Evolutionary conservation across 2,329 filamentous ascomycete species (phyloP), one percentile per base, ranked within the genome.

Genomic region (Akanthomyces uredinophilus): DNA sequence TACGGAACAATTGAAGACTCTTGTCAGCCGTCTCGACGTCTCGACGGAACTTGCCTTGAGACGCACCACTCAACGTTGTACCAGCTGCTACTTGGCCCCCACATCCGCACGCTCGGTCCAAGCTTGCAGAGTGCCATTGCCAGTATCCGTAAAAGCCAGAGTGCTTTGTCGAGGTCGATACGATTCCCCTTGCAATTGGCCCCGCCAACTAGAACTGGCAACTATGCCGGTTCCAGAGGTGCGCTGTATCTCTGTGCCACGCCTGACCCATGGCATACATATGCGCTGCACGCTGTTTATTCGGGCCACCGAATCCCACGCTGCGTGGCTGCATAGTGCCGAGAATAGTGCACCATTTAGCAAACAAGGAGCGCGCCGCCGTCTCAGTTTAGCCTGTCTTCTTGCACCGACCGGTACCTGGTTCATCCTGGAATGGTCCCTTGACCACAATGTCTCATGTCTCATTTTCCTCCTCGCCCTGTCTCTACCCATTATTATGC

Each of bases 391-490:
- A 29, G 32, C 18, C 49, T 52, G 49, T 52, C 37, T 52, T 52
- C 29, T 22, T 37, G 16, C 27, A 20, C 27, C 18, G 4, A 20
- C 27, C 18, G 4, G 49, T 35, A 37, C 49, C 49, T 52, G 49
- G 24, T 43, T 32, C 37, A 52, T 41, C 46, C 57, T 52, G 57
- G 57, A 60, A 51, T 60, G 57, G 24, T 20, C 57, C 47, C 49
- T 52, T 22, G 47, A 43, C 35, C 46, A 20, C 47, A 50, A 50
- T 58, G 55, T 52, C 49, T 43, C 47, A 60, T 24, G 57, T 52
- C 47, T 52, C 57, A 60, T 50, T 35, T 60, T 51, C 32, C 22
- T 20, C 37, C 22, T 32, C 51, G 14, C 37, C 20, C 37, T 43
- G 32, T 29, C 56, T 10, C 32, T 47, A n/a, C 20, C 27, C 32